phyloP scores from a whole-genome alignment of 2,329 filamentous ascomycete genomes.

The Aureobasidium pullulans region DNA sequence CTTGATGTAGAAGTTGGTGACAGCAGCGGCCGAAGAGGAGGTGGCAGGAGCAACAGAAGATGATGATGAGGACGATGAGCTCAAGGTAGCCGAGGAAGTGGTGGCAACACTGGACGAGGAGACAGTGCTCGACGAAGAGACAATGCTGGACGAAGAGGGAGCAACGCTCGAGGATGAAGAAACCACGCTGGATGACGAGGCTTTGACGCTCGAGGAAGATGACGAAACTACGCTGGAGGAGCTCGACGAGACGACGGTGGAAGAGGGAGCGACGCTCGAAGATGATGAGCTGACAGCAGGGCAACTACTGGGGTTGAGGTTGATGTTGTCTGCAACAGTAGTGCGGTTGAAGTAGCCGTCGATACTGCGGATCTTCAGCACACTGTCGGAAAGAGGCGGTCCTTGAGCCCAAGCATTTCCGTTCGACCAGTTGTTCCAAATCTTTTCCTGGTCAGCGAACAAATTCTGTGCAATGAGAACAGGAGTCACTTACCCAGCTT shows the following conservation, averaged over 20 bases:
- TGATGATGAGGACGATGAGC: background rate
- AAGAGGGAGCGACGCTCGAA: background rate
- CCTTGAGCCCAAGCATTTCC: conserved; percentile 69
- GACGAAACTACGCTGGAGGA: background rate
- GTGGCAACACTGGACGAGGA: background rate
- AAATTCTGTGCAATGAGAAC: conserved; percentile 24
- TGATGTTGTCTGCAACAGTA: background rate
- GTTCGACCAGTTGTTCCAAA: conserved; percentile 64
- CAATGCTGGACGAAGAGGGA: background rate
- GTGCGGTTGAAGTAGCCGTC: conserved; percentile 52
- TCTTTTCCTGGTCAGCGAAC: conserved; percentile 31
- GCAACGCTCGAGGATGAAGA: background rate
- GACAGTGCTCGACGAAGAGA: background rate
- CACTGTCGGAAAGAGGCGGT: conserved; percentile 56
- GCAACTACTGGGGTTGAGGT: background rate
- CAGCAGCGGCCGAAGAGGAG: background rate
- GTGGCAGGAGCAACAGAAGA: too few relatives aligned
- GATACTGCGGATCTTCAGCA: conserved; percentile 59
- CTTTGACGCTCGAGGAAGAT: background rate
- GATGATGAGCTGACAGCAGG: background rate
- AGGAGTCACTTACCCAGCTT: conserved; percentile 63
- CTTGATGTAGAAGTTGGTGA: background rate
- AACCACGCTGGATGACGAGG: background rate
- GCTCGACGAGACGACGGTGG: background rate
- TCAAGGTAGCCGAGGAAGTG: background rate